Evolutionary conservation across 352 stramenopile species (phyloP).

Genomic region (Pythium oligandrum): DNA sequence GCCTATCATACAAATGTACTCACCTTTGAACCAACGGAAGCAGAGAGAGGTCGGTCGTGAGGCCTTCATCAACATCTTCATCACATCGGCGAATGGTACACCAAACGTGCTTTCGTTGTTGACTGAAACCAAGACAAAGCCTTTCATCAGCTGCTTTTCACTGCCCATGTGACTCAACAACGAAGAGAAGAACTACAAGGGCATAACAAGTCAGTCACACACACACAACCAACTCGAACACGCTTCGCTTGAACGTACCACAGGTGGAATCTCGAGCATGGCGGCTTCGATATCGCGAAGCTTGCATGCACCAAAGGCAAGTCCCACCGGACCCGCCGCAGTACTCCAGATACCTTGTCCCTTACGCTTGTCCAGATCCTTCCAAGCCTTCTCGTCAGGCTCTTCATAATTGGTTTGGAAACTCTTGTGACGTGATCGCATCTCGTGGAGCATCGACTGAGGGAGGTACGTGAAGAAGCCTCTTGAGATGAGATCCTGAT

Average conservation of each 20-base stretch:
- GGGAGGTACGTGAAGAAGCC: conserved; percentile 65
- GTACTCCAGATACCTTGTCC: conserved; percentile 68
- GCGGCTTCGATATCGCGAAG: conserved; percentile 57
- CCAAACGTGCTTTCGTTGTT: conserved; percentile 81
- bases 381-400: conserved; percentile 23
- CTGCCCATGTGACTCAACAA: conserved; percentile 27
- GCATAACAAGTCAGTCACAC: too few species aligned
- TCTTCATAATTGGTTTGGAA: conserved; percentile 9
- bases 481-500: conserved; percentile 51
- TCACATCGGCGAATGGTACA: conserved; percentile 38
- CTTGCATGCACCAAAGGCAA: conserved; percentile 52
- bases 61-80: conserved; percentile 47
- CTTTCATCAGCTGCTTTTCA: conserved; percentile 60
- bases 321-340: conserved; percentile 41
- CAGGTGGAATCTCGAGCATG: conserved; percentile 57
- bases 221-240: neutral
- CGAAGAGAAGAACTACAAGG: conserved; percentile 53
- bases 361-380: conserved; percentile 34
- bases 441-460: conserved; percentile 33
- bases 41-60: conserved; percentile 62
- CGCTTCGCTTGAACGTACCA: conserved; percentile 16
- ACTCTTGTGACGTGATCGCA: conserved; percentile 27
- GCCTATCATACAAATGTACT: neutral
- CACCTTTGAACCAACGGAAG: conserved; percentile 76
- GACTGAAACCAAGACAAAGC: conserved; percentile 68